Evolutionary conservation across 164 flowering plant species (phyloP).

Genomic region (Magnolia changhungtana): DNA sequence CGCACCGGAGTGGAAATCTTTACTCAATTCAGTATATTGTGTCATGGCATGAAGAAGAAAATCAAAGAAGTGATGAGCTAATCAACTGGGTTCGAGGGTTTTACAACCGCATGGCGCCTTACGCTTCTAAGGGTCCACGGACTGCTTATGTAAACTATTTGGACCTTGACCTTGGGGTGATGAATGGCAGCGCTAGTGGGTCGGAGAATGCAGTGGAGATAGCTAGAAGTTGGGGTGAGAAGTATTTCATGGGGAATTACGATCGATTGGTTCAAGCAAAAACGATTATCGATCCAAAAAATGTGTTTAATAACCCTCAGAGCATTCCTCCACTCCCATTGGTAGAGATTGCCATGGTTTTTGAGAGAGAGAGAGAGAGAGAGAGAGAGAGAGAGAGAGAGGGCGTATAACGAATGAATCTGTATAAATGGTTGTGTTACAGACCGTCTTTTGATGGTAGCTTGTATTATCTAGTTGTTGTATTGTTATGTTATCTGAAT

Average conservation of each 20-base stretch:
- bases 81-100: conserved; percentile 23
- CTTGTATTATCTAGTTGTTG: too few relatives aligned
- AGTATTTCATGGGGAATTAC: conserved; percentile 50
- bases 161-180: conserved; percentile 32
- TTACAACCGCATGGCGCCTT: conserved; percentile 21
- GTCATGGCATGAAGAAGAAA: conserved; percentile 23
- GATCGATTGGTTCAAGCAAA: conserved; percentile 52
- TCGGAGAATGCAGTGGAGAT: conserved; percentile 14
- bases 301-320: conserved; percentile 47
- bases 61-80: conserved; percentile 4
- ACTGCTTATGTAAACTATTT: conserved; percentile 30
- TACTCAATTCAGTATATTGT: conserved; percentile 27
- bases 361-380: neutral
- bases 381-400: too few relatives aligned
- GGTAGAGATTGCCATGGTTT: neutral
- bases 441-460: neutral
- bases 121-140: conserved; percentile 24
- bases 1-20: conserved; percentile 28
- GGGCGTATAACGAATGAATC: too few relatives aligned
- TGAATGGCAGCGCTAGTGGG: neutral
- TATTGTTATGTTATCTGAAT: too few relatives aligned
- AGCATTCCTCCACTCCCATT: conserved; percentile 49
- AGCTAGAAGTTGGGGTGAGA: conserved; percentile 63
- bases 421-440: neutral
- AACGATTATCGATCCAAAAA: conserved; percentile 41